A percentile compares a stretch with the other conserved stretches of the same genome.
Evolutionary conservation across 129 eudicot genomes (phyloP).

Genomic region (Centaurea solstitialis): DNA sequence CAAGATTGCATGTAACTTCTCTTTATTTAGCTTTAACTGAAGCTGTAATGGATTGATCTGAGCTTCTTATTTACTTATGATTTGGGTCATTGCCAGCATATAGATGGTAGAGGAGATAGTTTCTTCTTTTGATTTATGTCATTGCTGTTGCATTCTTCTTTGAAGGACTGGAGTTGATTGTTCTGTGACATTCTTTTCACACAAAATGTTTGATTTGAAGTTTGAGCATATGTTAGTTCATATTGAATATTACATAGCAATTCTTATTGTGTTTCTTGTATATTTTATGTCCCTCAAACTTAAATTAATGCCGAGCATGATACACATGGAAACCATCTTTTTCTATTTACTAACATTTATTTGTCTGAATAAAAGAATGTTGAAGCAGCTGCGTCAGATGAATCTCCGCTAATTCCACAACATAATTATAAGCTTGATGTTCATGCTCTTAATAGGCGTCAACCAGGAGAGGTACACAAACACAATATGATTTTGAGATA

Average conservation of each 20-base stretch:
- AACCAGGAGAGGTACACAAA: slow-evolving; percentile 86
- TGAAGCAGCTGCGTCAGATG: slow-evolving; percentile 73
- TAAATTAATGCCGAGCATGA: slow-evolving; percentile 1
- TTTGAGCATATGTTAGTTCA: neutral
- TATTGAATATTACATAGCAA: neutral
- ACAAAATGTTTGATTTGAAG: neutral
- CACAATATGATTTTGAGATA: neutral
- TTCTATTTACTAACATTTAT: slow-evolving; percentile 27
- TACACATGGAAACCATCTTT: slow-evolving; percentile 6
- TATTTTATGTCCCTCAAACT: neutral
- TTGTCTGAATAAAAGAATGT: slow-evolving; percentile 51
- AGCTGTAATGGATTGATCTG: neutral
- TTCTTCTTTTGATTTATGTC: neutral
- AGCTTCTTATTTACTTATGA: neutral
- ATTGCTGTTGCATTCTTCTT: neutral
- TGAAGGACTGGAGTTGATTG: neutral
- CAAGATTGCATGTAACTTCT: neutral
- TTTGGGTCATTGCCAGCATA: slow-evolving; percentile 3
- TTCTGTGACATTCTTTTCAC: neutral
- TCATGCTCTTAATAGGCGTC: slow-evolving; percentile 83
- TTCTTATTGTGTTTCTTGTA: neutral
- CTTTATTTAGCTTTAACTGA: neutral
- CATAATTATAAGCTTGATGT: slow-evolving; percentile 99
- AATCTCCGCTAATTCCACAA: slow-evolving; percentile 87
- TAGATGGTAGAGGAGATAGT: neutral